These are phyloP conservation scores for Penicillium olsonii DNA, from an alignment of 2,329 filamentous ascomycete genomes.

Conservation along the genomic window DNA sequence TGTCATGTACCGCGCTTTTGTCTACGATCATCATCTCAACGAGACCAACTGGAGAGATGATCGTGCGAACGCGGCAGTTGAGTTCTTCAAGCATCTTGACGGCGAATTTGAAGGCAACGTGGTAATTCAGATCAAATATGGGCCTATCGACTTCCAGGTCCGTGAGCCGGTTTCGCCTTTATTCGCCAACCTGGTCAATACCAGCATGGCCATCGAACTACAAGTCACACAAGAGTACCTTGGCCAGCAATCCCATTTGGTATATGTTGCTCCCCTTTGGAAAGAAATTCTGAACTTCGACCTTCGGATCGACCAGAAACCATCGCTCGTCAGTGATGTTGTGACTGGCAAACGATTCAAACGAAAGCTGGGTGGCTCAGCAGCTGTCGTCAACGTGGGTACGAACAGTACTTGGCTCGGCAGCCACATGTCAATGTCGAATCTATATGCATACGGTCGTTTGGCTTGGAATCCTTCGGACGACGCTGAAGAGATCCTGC, in stretches of 20 bases:
- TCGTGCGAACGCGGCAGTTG: conserved; percentile 68
- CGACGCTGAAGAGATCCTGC: conserved; percentile 53
- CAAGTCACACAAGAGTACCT: conserved; percentile 71
- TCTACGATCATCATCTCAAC: conserved; percentile 62
- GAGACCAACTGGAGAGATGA: conserved; percentile 65
- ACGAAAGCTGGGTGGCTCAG: conserved; percentile 61
- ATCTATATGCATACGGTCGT: conserved; percentile 69
- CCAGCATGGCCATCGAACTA: conserved; percentile 61
- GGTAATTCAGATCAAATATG: conserved; percentile 72
- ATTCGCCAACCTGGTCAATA: conserved; percentile 56
- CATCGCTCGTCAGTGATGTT: conserved; percentile 61
- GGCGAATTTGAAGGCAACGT: conserved; percentile 69
- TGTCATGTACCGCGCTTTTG: conserved; percentile 72
- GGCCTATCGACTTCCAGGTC: conserved; percentile 73
- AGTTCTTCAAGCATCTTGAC: conserved; percentile 67
- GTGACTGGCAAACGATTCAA: conserved; percentile 62
- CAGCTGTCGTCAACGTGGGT: conserved; percentile 68
- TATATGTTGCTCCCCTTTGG: conserved; percentile 70
- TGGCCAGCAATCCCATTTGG: conserved; percentile 68
- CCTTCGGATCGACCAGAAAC: conserved; percentile 59
- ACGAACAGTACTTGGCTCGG: conserved; percentile 68
- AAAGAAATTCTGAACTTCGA: conserved; percentile 69
- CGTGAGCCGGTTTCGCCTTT: conserved; percentile 67
- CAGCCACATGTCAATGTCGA: conserved; percentile 69
- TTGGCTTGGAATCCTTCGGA: conserved; percentile 64